Percentiles rank a stretch among this genome's conserved stretches.
These are phyloP conservation scores for Moesziomyces sp. DNA, from an alignment of 1,284 basidiomycete species.

Conservation along the genomic window DNA sequence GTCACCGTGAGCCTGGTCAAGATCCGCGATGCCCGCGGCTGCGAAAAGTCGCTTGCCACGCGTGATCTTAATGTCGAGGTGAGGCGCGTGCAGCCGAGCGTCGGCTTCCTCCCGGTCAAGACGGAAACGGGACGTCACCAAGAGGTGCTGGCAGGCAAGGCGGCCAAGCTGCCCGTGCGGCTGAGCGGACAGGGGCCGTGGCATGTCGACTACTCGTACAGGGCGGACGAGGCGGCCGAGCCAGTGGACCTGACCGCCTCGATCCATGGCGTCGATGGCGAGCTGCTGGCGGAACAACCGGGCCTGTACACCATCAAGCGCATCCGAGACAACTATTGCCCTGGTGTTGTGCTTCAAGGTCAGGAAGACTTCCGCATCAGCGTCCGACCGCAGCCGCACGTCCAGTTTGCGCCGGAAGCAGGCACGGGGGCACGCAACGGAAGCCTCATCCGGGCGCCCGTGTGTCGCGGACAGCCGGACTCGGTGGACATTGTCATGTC, in stretches of 20 bases:
- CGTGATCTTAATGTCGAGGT: slow-evolving; percentile 88
- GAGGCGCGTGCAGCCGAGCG: slow-evolving; percentile 86
- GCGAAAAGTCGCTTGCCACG: slow-evolving; percentile 80
- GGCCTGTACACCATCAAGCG: slow-evolving; percentile 81
- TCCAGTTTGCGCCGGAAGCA: slow-evolving; percentile 52
- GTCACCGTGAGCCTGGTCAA: slow-evolving; percentile 85
- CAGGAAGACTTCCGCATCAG: slow-evolving; percentile 78
- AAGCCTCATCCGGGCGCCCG: slow-evolving; percentile 73
- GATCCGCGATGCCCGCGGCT: slow-evolving; percentile 88
- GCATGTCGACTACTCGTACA: slow-evolving; percentile 79
- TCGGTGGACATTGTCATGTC: slow-evolving; percentile 82
- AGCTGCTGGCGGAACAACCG: slow-evolving; percentile 76
- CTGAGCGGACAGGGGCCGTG: slow-evolving; percentile 64
- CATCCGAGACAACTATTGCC: slow-evolving; percentile 84
- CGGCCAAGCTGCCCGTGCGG: slow-evolving; percentile 70
- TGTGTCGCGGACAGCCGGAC: slow-evolving; percentile 83
- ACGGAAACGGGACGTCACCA: slow-evolving; percentile 70
- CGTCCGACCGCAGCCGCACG: slow-evolving; percentile 78
- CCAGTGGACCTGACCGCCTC: slow-evolving; percentile 70
- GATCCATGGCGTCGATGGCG: slow-evolving; percentile 77
- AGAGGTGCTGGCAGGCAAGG: slow-evolving; percentile 81
- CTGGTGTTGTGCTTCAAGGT: slow-evolving; percentile 76
- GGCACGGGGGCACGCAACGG: slow-evolving; percentile 44
- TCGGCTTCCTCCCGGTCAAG: slow-evolving; percentile 76
- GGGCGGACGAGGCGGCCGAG: slow-evolving; percentile 67